Percentiles rank a stretch among this genome's conserved stretches.
Evolutionary conservation across 2,329 filamentous ascomycete genomes (phyloP).

Genomic region (Alternaria triticimaculans): DNA sequence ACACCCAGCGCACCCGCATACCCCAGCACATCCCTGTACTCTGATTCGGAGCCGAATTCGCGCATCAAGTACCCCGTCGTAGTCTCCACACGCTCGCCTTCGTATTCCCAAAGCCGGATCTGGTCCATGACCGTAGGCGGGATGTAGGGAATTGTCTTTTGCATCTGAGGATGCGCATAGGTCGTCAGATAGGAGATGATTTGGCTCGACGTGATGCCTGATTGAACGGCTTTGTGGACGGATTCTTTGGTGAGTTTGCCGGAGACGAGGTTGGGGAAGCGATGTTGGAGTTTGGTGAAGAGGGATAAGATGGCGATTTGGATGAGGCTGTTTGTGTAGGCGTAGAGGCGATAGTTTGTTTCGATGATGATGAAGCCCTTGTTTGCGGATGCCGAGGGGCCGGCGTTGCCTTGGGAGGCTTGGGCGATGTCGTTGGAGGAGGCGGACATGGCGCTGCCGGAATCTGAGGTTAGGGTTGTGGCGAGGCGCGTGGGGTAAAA

Average conservation of each 20-base stretch:
- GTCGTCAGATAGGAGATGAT: slow-evolving; percentile 92
- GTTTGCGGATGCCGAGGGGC: slow-evolving; percentile 40
- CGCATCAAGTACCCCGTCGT: slow-evolving; percentile 86
- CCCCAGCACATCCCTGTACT: slow-evolving; percentile 73
- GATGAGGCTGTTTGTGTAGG: slow-evolving; percentile 91
- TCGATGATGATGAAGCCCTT: slow-evolving; percentile 93
- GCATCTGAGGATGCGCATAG: slow-evolving; percentile 95
- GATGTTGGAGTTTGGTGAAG: slow-evolving; percentile 85
- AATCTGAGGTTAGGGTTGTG: slow-evolving; percentile 85
- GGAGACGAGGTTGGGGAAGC: slow-evolving; percentile 92
- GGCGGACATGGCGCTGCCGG: slow-evolving; percentile 52
- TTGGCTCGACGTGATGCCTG: slow-evolving; percentile 93
- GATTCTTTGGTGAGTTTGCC: slow-evolving; percentile 89
- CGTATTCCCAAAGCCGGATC: slow-evolving; percentile 95
- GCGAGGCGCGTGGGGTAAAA: slow-evolving; percentile 93
- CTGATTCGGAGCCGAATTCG: slow-evolving; percentile 76
- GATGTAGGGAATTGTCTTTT: slow-evolving; percentile 76
- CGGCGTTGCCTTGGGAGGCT: slow-evolving; percentile 12
- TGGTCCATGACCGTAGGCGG: slow-evolving; percentile 97
- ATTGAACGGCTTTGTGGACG: slow-evolving; percentile 82
- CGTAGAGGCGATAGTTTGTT: slow-evolving; percentile 97
- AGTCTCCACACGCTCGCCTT: slow-evolving; percentile 91
- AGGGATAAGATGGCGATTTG: slow-evolving; percentile 94
- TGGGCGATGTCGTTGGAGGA: slow-evolving; percentile 65
- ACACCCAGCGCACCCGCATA: slow-evolving; percentile 92